Base-by-base conservation (phyloP, 1,139 yeast genomes). In the Suzukiozyma palmioleophila region DNA sequence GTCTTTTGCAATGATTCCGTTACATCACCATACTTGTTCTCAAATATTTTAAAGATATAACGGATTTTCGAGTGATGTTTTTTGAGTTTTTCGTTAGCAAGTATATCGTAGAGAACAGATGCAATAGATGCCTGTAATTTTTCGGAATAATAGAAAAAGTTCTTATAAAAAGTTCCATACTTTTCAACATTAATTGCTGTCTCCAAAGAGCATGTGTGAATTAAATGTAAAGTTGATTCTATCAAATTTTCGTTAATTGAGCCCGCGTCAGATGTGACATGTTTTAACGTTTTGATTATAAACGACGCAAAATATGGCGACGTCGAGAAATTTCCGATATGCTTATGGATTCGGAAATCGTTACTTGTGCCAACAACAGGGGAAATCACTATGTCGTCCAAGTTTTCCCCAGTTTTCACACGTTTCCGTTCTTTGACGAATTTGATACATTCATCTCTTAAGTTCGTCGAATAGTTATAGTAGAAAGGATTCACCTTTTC, bases 401-500 rank as follows among this genome's bases (percentile, higher is more conserved):
- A 47, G 2, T 69, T 63, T 3, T 64, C 53, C 2, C 66, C 60
- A 1, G 63, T 58, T 32, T 58, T 56, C 39, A 62, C 61, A 29
- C 66, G 40, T 27, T 54, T 50, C 27, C 68, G 56, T 30, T 73
- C 74, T 46, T 78, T 76, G 59, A 58, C 77, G 70, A 42, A 86
- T 76, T 59, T 84, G 18, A 76, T 68, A 10, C 81, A 79, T 41
- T 77, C 96, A 42, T 89, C 96, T 43, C 90, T 76, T 39, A 80
- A 81, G 48, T 89, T 88, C 0, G 94, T 66, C 0, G 86, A 68
- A 50, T 84, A 84, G 51, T 88, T 89, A 46, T 86, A 73, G 57
- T 84, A 90, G 53, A 81, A 90, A 0, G 97, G 95, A 54, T 90
- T 90, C 24, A 90, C 70, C 30, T 73, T 65, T 3, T 60, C 63